These are phyloP conservation scores for Colletotrichum phormii DNA, from an alignment of 2,329 filamentous ascomycete species.

Conservation along the genomic window DNA sequence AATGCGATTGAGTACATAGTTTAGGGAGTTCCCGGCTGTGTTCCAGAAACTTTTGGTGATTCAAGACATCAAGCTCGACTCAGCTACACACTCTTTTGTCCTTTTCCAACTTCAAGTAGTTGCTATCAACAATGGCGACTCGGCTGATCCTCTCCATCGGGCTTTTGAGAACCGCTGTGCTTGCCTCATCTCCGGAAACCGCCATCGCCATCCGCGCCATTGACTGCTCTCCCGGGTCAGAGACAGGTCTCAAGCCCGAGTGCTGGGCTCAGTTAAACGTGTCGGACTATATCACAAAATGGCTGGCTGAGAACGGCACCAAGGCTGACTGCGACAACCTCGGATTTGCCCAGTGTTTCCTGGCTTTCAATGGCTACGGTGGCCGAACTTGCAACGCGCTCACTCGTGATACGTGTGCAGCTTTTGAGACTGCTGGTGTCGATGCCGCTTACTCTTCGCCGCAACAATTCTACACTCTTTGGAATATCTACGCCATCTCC, in stretches of 20 bases:
- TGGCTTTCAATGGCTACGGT: conserved; percentile 42
- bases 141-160: background rate
- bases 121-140: background rate
- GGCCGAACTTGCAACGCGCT: conserved; percentile 42
- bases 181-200: background rate
- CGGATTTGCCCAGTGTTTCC: conserved; percentile 43
- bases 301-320: conserved; percentile 42
- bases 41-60: background rate
- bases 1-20: background rate
- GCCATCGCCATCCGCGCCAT: background rate
- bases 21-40: background rate
- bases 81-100: background rate
- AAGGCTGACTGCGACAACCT: conserved; percentile 41
- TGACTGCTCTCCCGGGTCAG: conserved; percentile 20
- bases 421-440: conserved; percentile 34
- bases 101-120: background rate
- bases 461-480: conserved; percentile 44
- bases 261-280: conserved; percentile 40
- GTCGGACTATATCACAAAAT: conserved; percentile 41
- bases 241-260: conserved; percentile 39
- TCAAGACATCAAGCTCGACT: background rate
- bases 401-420: conserved; percentile 41
- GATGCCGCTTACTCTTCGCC: conserved; percentile 38
- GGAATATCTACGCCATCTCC: conserved; percentile 44
- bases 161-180: background rate